Conservation (phyloP, 2,329 filamentous ascomycete species). For the Aspergillus ochraceus region DNA sequence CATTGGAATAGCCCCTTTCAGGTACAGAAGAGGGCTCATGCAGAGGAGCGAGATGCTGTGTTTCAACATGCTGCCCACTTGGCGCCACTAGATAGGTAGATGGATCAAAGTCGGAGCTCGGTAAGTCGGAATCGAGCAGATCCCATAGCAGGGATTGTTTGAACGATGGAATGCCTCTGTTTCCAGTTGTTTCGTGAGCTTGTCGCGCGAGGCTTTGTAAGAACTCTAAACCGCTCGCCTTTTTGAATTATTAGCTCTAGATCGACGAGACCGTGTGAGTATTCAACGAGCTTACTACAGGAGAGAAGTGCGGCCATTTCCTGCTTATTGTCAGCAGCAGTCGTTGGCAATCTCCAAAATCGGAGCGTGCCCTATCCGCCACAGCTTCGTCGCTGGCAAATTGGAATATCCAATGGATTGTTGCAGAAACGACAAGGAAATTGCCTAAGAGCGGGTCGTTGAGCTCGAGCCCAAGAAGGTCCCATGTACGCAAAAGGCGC, state of each 20-base stretch:
- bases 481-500: neutral
- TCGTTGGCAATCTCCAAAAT: neutral
- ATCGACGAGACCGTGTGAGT: too few species aligned
- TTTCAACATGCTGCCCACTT: neutral
- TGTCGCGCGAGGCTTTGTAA: neutral
- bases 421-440: slow-evolving; percentile 4
- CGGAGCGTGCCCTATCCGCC: neutral
- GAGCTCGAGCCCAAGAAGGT: neutral
- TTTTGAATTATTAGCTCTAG: neutral
- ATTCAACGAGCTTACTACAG: neutral
- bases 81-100: neutral
- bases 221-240: neutral
- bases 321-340: neutral
- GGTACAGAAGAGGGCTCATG: neutral
- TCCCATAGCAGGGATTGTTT: slow-evolving; percentile 6
- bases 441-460: slow-evolving; percentile 8
- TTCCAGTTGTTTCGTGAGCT: neutral
- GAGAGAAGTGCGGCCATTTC: slow-evolving; percentile 3
- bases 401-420: slow-evolving; percentile 10
- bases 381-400: slow-evolving; percentile 6
- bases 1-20: too few species aligned
- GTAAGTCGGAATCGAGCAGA: neutral
- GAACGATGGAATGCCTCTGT: neutral
- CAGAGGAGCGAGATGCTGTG: neutral
- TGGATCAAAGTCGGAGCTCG: neutral